phyloP scores from a whole-genome alignment of 148 eudicot species.

The Cornus controversa region DNA sequence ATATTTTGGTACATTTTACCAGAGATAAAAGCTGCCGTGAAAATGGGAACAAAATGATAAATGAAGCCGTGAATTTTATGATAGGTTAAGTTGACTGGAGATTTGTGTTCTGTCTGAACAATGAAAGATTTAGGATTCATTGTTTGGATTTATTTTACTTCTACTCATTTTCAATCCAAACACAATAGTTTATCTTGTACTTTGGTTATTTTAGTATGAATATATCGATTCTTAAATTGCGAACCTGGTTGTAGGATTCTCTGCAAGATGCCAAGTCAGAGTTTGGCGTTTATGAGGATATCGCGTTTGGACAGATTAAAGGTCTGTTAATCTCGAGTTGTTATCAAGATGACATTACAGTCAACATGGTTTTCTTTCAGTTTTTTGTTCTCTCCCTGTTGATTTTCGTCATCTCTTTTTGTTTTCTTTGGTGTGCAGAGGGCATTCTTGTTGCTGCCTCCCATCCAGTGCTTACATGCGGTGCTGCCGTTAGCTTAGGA shows the following conservation, averaged over 20 bases:
- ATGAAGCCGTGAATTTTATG: not conserved
- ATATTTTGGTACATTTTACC: too few species aligned
- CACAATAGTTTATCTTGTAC: not conserved
- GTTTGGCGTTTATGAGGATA: constrained; percentile 52
- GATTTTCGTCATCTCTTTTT: not conserved
- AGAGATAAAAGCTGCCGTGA: not conserved
- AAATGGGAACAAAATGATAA: not conserved
- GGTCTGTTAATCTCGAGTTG: constrained; percentile 33
- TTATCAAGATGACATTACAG: not conserved
- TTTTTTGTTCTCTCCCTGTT: not conserved
- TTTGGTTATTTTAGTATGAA: not conserved
- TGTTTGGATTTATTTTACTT: not conserved
- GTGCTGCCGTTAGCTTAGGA: constrained; percentile 64
- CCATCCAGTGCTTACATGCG: constrained; percentile 59
- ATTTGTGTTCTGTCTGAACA: not conserved
- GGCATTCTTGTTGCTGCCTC: constrained; percentile 58
- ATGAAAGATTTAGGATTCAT: not conserved
- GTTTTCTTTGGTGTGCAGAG: constrained; percentile 40
- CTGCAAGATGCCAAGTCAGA: constrained; percentile 62
- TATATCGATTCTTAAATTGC: not conserved
- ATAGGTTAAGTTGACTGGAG: not conserved
- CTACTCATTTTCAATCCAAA: not conserved
- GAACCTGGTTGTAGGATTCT: constrained; percentile 55
- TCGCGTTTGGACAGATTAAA: constrained; percentile 58
- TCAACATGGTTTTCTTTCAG: not conserved